phyloP scores from a whole-genome alignment of 1,284 basidiomycete genomes.

The Rhodotorula sp. region DNA sequence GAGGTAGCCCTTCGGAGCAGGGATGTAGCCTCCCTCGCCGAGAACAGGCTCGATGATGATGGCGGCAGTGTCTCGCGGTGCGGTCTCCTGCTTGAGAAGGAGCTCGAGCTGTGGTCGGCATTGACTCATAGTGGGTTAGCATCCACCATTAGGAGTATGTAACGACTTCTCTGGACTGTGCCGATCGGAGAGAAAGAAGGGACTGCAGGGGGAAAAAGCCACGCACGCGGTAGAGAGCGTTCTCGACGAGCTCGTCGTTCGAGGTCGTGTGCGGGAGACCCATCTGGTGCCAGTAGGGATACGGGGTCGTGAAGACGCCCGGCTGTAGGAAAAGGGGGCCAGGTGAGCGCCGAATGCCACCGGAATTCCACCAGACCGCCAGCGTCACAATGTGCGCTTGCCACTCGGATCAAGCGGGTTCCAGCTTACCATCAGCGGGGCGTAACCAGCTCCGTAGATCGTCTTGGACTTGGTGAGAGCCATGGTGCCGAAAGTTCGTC shows the following conservation, averaged over 20 bases:
- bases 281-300: constrained; percentile 91
- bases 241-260: constrained; percentile 63
- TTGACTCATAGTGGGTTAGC: background rate
- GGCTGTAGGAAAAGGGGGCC: constrained; percentile 56
- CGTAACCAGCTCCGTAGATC: constrained; percentile 73
- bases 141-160: background rate
- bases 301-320: constrained; percentile 76
- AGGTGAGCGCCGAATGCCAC: background rate
- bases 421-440: constrained; percentile 70
- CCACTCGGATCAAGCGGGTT: background rate
- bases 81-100: constrained; percentile 76
- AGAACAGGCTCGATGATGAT: constrained; percentile 89
- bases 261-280: constrained; percentile 64
- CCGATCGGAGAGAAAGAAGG: too few relatives aligned
- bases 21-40: constrained; percentile 71
- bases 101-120: constrained; percentile 60
- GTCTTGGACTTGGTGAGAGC: constrained; percentile 88
- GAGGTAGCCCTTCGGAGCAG: constrained; percentile 77
- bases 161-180: background rate
- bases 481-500: constrained; percentile 72
- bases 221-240: constrained; percentile 52
- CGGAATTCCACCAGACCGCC: background rate
- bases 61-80: constrained; percentile 82
- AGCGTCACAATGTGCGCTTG: background rate
- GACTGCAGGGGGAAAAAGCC: background rate